Evolutionary conservation across 2,329 filamentous ascomycete genomes (phyloP).

Genomic region (Fonsecaea pugnacius): DNA sequence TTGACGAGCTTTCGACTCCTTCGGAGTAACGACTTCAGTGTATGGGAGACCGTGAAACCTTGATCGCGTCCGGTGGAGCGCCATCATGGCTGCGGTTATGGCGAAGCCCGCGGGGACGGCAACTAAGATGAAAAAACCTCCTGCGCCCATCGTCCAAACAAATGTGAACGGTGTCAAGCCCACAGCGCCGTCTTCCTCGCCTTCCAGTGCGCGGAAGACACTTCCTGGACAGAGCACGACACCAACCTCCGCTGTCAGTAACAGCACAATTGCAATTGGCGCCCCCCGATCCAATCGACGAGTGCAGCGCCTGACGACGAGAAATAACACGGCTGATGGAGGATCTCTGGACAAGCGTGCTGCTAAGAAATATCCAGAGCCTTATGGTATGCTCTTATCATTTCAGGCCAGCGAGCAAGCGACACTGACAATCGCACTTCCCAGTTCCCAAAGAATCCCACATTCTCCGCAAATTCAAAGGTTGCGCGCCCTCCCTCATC

Average conservation of each 20-base stretch:
- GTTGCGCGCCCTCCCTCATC: slow-evolving; percentile 76
- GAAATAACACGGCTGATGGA: slow-evolving; percentile 39
- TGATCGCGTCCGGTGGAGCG: background rate
- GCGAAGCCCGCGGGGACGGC: slow-evolving; percentile 33
- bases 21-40: slow-evolving; percentile 16
- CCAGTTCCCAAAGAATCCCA: slow-evolving; percentile 74
- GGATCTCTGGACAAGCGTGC: slow-evolving; percentile 41
- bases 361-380: slow-evolving; percentile 49
- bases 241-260: slow-evolving; percentile 41
- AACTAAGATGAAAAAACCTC: slow-evolving; percentile 38
- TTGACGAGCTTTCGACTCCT: slow-evolving; percentile 21
- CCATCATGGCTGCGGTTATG: slow-evolving; percentile 34
- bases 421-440: slow-evolving; percentile 20
- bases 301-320: slow-evolving; percentile 44
- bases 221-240: slow-evolving; percentile 49
- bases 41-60: slow-evolving; percentile 12
- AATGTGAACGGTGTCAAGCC: slow-evolving; percentile 61
- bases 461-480: slow-evolving; percentile 79
- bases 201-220: slow-evolving; percentile 59
- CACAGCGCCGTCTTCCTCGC: slow-evolving; percentile 64
- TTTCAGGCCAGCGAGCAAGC: background rate
- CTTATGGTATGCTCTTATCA: slow-evolving; percentile 48
- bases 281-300: slow-evolving; percentile 53
- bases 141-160: slow-evolving; percentile 63
- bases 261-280: slow-evolving; percentile 47